phyloP scores from a whole-genome alignment of 139 green algal species.

The Zygnema cylindricum region DNA sequence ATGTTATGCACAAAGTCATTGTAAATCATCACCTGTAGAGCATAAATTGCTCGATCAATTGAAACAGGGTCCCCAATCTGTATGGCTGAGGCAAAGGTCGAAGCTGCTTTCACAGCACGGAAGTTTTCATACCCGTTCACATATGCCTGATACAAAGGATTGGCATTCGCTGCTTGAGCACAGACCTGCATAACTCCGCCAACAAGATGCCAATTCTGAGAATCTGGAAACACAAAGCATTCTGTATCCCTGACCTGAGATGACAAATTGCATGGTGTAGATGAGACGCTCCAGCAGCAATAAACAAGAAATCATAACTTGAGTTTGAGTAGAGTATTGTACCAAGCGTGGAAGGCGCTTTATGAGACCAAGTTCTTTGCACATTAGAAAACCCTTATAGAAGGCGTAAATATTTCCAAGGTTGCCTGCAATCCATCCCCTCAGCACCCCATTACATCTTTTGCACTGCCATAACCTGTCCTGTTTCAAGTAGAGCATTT shows the following conservation, averaged over 20 bases:
- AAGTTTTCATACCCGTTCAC: conserved; percentile 80
- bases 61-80: conserved; percentile 98
- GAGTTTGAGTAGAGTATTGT: conserved; percentile 50
- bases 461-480: too few species aligned
- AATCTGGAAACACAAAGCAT: too few species aligned
- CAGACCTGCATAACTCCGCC: conserved; percentile 52
- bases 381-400: conserved; percentile 97
- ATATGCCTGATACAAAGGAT: conserved; percentile 96
- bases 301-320: too few species aligned
- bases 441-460: too few species aligned
- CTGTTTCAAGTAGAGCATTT: too few species aligned
- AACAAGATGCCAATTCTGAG: conserved; percentile 19
- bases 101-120: conserved; percentile 87
- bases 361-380: conserved; percentile 90
- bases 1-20: too few species aligned
- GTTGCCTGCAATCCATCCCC: conserved; percentile 88
- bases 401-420: conserved; percentile 99
- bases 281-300: too few species aligned
- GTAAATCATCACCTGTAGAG: conserved; percentile 87
- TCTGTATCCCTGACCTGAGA: too few species aligned
- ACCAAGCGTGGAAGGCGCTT: conserved; percentile 93
- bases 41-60: conserved; percentile 95
- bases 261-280: too few species aligned
- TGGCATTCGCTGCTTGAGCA: conserved; percentile 90
- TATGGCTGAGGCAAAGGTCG: conserved; percentile 96